Evolutionary conservation across 768 basidiomycete genomes (phyloP), one percentile per base, ranked within the genome.

Genomic region (Suillus hirtellus): DNA sequence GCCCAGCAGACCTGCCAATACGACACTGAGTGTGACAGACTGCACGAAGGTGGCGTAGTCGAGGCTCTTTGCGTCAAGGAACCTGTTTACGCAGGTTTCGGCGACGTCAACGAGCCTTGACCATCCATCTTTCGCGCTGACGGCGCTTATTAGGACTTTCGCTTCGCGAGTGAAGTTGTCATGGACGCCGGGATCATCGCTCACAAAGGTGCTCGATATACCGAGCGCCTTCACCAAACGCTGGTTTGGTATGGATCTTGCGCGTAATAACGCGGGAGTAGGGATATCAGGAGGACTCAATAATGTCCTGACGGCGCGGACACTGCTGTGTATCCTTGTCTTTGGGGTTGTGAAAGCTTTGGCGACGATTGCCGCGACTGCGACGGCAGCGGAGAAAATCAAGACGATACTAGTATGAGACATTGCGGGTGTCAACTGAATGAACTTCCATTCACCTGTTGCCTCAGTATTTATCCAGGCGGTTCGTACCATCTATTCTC

Each of bases 181-280:
- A 63, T 86, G 73, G 0, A 74, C 47, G 31, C 64, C 63, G 0
- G 63, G 14, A 4, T 82, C 75, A 0, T 60, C 42, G 47, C 78
- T 81, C 34, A 87, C 85, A 46, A 88, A 88, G 0, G 86, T 84
- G 54, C 81, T 88, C 0, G 81, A 78, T 11, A 76, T 37, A 0
- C 66, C 67, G 7, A 75, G 75, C 0, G 76, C 74, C 3, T 67
- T 56, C 0, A 74, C 64, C 0, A 75, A 72, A 0, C 75, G 65
- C 42, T 68, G 31, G 5, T 75, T 75, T 0, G 73, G 73, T 0
- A 15, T 11, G 0, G 73, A 71, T 0, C 73, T 68, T 0, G 73
- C 60, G 19, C 31, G 61, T 1, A 75, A 69, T 0, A 75, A 56
- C 2, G n/a, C 46, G 0, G 9, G 27, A 0, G 76, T 46, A 0